A percentile compares a stretch with the other conserved stretches of the same genome.
These are phyloP conservation scores for Petasospora fabianii DNA, from an alignment of 1,139 yeast genomes.

Conservation along the genomic window DNA sequence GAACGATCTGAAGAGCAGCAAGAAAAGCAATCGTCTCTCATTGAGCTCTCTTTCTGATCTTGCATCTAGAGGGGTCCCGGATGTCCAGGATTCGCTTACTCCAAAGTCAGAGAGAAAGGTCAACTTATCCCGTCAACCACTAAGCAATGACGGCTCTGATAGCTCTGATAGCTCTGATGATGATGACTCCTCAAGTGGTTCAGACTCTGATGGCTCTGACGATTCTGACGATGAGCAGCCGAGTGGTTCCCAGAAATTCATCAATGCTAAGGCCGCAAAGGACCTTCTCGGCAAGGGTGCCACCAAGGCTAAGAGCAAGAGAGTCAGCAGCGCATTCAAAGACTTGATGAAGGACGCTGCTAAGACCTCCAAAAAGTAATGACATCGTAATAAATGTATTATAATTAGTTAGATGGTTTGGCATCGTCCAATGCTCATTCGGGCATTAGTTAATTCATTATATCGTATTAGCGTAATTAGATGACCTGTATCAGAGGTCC, in stretches of 20 bases:
- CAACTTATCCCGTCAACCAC: slow-evolving; percentile 1
- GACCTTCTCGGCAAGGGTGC: slow-evolving; percentile 32
- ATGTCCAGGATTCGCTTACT: slow-evolving; percentile 44
- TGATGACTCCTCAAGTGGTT: too few relatives aligned
- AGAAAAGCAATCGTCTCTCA: slow-evolving; percentile 32
- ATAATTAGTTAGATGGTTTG: background rate
- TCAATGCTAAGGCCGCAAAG: slow-evolving; percentile 40
- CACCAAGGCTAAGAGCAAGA: slow-evolving; percentile 28
- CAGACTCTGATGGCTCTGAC: too few relatives aligned
- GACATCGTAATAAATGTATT: slow-evolving; percentile 2
- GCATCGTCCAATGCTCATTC: too few relatives aligned
- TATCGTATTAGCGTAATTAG: too few relatives aligned
- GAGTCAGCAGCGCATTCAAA: slow-evolving; percentile 47
- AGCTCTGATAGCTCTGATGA: background rate
- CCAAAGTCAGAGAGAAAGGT: slow-evolving; percentile 21
- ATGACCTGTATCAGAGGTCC: too few relatives aligned
- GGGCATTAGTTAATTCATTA: background rate
- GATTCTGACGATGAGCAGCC: slow-evolving; percentile 7
- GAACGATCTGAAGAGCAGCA: slow-evolving; percentile 2
- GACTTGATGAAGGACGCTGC: slow-evolving; percentile 50
- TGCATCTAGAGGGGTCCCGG: slow-evolving; percentile 59
- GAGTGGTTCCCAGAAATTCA: slow-evolving; percentile 28
- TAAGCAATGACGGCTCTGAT: slow-evolving; percentile 16
- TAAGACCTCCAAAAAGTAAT: slow-evolving; percentile 7
- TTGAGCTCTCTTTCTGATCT: slow-evolving; percentile 56